Evolutionary conservation across 805 yeast genomes (phyloP), one percentile per base, ranked within the genome.

Genomic region (Debaryomyces hansenii): DNA sequence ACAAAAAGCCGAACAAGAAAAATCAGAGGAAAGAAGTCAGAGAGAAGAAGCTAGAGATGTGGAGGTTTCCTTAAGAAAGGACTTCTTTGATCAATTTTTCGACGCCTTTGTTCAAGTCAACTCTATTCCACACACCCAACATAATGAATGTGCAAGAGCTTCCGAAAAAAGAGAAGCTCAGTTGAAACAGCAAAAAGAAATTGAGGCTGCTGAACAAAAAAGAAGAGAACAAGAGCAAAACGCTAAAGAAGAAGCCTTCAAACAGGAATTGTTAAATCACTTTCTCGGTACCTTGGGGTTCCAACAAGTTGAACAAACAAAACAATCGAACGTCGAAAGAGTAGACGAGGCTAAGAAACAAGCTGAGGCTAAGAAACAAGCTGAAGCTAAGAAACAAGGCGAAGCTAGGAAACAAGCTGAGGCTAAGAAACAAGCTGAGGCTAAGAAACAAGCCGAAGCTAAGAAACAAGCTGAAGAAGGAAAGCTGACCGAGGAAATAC

Each of bases 381-480:
- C 41, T 36, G 44, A 37, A 43, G 15, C 14, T 18, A 38, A 29
- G 27, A 36, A 16, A 18, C 31, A 24, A 46, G 35, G 27, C 37
- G 48, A 34, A 35, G 43, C 40, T 16, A 42, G 37, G 38, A 37
- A 27, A 35, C n/a, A 24, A n/a, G 41, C 21, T 31, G 20, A 34
- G 8, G 28, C 38, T 20, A 15, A 28, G 12, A 44, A 38, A 35
- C 34, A 32, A 41, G 46, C 44, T 38, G 42, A 33, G 42, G 47
- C 38, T 34, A 46, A 14, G 44, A 45, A 41, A 40, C 34, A 38
- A 11, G 43, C 37, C 7, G 51, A 51, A 37, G 31, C 24, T n/a
- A 50, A 42, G 38, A 49, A 41, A 29, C 44, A 40, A 33, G 44
- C 32, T 11, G 48, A 37, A 37, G 31, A 16, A 28, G 3, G 5